A percentile compares a stretch with the other conserved stretches of the same genome.
Conservation (phyloP, 805 yeast genomes). For the Wickerhamiella allomyrinae region DNA sequence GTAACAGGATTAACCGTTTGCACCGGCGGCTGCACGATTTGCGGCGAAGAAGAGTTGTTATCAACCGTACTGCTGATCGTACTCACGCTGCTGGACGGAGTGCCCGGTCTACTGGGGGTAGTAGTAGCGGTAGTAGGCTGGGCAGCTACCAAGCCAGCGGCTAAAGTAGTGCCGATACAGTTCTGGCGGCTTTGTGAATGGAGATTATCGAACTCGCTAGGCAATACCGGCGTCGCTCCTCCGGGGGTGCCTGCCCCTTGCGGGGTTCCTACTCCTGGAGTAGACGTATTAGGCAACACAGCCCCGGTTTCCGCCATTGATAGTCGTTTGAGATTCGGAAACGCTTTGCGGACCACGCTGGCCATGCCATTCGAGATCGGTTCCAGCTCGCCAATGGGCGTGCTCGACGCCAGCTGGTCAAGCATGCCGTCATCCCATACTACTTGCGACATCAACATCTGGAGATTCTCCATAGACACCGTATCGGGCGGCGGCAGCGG, state of each 20-base stretch:
- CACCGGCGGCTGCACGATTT: not conserved
- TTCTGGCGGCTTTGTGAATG: not conserved
- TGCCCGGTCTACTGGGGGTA: not conserved
- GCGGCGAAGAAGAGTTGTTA: no score
- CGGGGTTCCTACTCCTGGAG: no score
- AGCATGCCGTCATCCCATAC: slow-evolving; percentile 26
- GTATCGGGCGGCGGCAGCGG: slow-evolving; percentile 3
- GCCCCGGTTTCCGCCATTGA: not conserved
- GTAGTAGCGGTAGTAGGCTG: not conserved
- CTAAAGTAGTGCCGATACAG: not conserved
- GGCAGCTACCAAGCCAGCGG: not conserved
- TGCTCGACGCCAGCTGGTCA: slow-evolving; percentile 11
- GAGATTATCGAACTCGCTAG: not conserved
- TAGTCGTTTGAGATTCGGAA: not conserved
- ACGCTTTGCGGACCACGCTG: not conserved
- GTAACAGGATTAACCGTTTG: not conserved
- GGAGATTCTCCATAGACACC: slow-evolving; percentile 14
- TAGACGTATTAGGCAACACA: no score
- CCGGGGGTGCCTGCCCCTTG: not conserved
- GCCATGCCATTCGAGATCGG: not conserved
- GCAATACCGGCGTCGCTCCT: not conserved
- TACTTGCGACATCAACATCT: slow-evolving; percentile 22
- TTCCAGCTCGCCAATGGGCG: slow-evolving; percentile 1
- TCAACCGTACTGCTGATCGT: no score
- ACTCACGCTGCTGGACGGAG: not conserved